phyloP scores from a whole-genome alignment of 768 basidiomycete genomes.

The Sporobolomyces phaffii region DNA sequence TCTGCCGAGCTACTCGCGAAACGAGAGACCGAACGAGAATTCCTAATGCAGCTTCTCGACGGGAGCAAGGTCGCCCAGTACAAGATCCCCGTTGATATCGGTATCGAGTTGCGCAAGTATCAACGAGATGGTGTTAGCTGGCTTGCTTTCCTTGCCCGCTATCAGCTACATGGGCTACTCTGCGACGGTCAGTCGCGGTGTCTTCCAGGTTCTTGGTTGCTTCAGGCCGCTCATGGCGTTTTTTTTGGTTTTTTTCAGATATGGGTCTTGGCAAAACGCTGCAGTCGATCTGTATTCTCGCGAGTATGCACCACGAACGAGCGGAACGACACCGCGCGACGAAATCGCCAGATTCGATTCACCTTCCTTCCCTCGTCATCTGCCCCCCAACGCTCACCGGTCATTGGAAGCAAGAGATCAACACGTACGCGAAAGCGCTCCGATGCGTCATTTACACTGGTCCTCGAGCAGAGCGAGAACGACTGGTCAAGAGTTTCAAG shows the following conservation, averaged over 20 bases:
- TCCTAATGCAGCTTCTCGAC: constrained; percentile 86
- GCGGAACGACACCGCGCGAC: constrained; percentile 61
- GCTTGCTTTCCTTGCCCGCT: constrained; percentile 96
- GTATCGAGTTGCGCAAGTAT: constrained; percentile 91
- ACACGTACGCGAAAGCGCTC: constrained; percentile 81
- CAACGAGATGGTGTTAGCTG: constrained; percentile 98
- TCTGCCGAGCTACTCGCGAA: constrained; percentile 77
- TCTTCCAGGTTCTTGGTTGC: background rate
- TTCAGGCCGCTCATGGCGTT: background rate
- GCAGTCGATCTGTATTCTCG: constrained; percentile 93
- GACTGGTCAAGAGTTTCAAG: constrained; percentile 60
- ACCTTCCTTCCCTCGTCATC: constrained; percentile 86
- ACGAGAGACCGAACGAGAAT: constrained; percentile 79
- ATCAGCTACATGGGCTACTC: constrained; percentile 92
- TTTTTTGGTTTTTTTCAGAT: constrained; percentile 53
- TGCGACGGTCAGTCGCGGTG: constrained; percentile 69
- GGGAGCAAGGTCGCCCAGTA: constrained; percentile 92
- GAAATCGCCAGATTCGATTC: constrained; percentile 66
- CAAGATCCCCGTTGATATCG: constrained; percentile 73
- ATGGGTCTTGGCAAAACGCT: constrained; percentile 99
- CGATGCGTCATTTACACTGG: constrained; percentile 83
- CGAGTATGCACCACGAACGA: constrained; percentile 87
- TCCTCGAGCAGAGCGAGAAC: constrained; percentile 69
- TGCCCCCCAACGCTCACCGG: constrained; percentile 97
- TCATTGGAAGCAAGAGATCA: constrained; percentile 97